Base-by-base conservation (phyloP, 2,329 filamentous ascomycete species). In the Arthrobotrys iridis region DNA sequence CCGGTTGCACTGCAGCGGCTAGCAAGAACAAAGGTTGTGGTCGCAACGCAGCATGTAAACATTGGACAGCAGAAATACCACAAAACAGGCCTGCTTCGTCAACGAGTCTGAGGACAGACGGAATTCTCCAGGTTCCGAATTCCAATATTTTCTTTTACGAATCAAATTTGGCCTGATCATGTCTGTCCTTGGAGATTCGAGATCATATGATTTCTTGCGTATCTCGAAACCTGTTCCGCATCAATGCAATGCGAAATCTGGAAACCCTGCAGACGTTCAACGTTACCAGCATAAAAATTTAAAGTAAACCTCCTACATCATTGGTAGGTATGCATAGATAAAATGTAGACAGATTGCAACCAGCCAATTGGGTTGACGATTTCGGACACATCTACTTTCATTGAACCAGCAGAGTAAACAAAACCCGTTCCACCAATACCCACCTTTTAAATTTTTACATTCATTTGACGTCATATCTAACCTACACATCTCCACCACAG, bases 31-130 rank as follows among this genome's bases (percentile, higher is more conserved):
- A 62, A 55, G 50, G 50, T 24, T 55, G 10, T 55, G 30, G 30
- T 37, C 50, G 57, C 57, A 62, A 62, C 57, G 43, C 57, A 62
- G 43, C 57, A 43, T 43, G 57, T 62, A 46, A 4, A 45, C 35
- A 26, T 40, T 30, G 57, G 35, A 62, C 57, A 28, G 40, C 57
- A 62, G 30, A 55, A n/a, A 55, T 55, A 55, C 50, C 50, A 55
- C 50, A 55, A 37, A 37, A n/a, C n/a, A n/a, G n/a, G n/a, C n/a
- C n/a, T n/a, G n/a, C n/a, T n/a, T n/a, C n/a, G n/a, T n/a, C n/a
- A n/a, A n/a, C n/a, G n/a, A n/a, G 15, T 20, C 50, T 24, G 30
- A 4, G 18, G n/a, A 37, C 15, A 4, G 10, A 33, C 15, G 30
- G 50, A 55, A 55, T 37, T 55, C 48, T n/a, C 28, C 28, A 55